Conservation (phyloP, 1,139 yeast genomes). For the Saccharomyces hybrid region DNA sequence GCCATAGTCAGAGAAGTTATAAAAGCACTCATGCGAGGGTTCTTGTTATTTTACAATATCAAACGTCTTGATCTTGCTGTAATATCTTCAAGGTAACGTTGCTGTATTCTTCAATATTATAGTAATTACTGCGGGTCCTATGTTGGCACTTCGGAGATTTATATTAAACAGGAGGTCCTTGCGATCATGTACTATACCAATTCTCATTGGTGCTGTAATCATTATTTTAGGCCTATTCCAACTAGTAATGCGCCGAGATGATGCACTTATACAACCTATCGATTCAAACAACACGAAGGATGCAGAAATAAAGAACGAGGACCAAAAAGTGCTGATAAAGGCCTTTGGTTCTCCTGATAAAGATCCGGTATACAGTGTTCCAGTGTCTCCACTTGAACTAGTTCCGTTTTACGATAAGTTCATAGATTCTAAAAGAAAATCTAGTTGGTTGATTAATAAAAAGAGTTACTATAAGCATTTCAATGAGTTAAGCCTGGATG, state of each 20-base stretch:
- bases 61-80: background rate
- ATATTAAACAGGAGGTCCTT: background rate
- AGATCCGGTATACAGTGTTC: background rate
- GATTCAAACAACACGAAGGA: background rate
- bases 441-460: constrained; percentile 9
- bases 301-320: background rate
- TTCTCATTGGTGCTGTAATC: background rate
- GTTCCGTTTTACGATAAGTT: constrained; percentile 11
- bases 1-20: background rate
- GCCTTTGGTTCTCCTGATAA: background rate
- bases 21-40: background rate
- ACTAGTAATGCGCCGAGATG: background rate
- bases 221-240: constrained; percentile 1
- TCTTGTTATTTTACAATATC: background rate
- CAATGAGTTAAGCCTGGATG: constrained; percentile 7
- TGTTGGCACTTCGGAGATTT: background rate
- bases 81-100: background rate
- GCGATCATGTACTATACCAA: background rate
- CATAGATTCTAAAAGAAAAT: constrained; percentile 1
- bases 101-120: background rate
- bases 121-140: background rate
- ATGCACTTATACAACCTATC: background rate
- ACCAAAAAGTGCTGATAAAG: background rate
- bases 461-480: constrained; percentile 8
- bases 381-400: constrained; percentile 13